These are phyloP conservation scores for Kwoniella sp. DNA, from an alignment of 768 basidiomycete species.

Conservation along the genomic window DNA sequence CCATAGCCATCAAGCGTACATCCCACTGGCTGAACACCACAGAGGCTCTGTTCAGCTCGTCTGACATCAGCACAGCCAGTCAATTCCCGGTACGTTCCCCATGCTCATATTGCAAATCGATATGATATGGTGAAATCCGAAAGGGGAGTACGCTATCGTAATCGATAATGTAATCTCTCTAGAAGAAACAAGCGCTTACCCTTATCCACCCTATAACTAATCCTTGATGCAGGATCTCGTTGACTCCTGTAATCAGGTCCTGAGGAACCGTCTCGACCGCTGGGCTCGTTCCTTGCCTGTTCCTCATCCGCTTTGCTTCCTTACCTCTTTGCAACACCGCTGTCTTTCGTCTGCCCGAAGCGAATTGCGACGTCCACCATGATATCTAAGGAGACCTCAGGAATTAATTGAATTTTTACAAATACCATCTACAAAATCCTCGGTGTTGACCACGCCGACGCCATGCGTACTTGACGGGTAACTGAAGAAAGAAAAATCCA, in stretches of 20 bases:
- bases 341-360: background rate
- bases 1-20: too few relatives aligned
- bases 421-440: background rate
- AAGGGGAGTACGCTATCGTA: background rate
- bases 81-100: background rate
- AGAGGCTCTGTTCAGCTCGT: background rate
- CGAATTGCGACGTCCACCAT: background rate
- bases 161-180: background rate
- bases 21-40: too few relatives aligned
- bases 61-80: background rate
- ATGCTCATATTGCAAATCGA: background rate
- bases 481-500: background rate
- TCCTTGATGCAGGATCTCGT: background rate
- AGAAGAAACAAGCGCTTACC: too few relatives aligned
- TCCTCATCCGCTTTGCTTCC: background rate
- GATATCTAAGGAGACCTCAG: background rate
- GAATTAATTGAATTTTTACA: background rate
- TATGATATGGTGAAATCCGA: background rate
- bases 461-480: background rate
- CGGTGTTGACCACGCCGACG: background rate
- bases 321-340: background rate
- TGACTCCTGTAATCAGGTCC: background rate
- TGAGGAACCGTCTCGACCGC: background rate
- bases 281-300: background rate
- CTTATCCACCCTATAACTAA: background rate